Conservation (phyloP, 2,329 filamentous ascomycete species). For the Aphanoascus verrucosus region DNA sequence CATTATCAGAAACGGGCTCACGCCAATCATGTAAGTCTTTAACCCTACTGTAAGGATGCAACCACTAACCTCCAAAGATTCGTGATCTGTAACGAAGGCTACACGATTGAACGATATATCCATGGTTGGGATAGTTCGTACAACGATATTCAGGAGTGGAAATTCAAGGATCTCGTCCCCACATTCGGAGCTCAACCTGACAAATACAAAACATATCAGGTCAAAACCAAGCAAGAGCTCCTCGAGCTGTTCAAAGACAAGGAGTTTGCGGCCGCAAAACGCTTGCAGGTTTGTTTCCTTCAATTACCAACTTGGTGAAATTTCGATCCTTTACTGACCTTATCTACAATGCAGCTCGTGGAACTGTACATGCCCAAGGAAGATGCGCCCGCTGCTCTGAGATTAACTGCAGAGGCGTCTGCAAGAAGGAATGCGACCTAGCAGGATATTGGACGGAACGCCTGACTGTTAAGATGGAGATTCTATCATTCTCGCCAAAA, state of each 20-base stretch:
- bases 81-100: conserved; percentile 72
- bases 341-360: conserved; percentile 51
- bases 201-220: conserved; percentile 49
- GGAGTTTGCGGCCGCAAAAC: conserved; percentile 47
- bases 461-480: neutral
- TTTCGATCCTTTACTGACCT: neutral
- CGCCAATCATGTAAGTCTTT: conserved; percentile 56
- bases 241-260: conserved; percentile 52
- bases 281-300: conserved; percentile 26
- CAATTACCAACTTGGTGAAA: neutral
- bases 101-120: conserved; percentile 75
- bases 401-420: conserved; percentile 56
- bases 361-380: conserved; percentile 68
- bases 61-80: conserved; percentile 36
- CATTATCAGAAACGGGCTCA: conserved; percentile 61
- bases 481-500: neutral
- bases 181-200: conserved; percentile 54
- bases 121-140: conserved; percentile 67
- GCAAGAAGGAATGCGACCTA: conserved; percentile 50
- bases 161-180: conserved; percentile 55
- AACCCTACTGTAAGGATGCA: neutral
- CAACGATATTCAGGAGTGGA: conserved; percentile 68
- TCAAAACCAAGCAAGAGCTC: conserved; percentile 57
- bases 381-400: conserved; percentile 60
- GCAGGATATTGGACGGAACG: neutral